Conservation (phyloP, 176 grass and related monocot species). For the Canna indica region DNA sequence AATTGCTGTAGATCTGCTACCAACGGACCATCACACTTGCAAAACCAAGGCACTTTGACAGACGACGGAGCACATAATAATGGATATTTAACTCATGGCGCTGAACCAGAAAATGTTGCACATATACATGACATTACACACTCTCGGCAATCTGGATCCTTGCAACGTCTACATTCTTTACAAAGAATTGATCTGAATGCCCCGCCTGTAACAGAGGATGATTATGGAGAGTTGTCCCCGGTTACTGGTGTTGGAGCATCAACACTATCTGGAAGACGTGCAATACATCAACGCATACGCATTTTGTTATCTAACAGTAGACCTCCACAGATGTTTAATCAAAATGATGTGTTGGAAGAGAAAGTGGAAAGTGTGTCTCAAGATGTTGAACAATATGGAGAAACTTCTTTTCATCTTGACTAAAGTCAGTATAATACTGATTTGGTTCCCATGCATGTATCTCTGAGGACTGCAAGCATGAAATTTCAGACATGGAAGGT, state of each 20-base stretch:
- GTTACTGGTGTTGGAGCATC: constrained; percentile 27
- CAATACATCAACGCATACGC: constrained; percentile 40
- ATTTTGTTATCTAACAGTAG: constrained; percentile 37
- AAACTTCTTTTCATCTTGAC: not conserved
- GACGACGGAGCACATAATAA: constrained; percentile 10
- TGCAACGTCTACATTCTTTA: constrained; percentile 14
- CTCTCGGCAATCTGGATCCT: constrained; percentile 16
- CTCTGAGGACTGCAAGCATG: too few species aligned
- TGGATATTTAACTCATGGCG: constrained; percentile 13
- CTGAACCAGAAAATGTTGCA: constrained; percentile 13
- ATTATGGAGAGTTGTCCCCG: constrained; percentile 29
- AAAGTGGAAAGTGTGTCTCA: not conserved
- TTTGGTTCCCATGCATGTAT: too few species aligned
- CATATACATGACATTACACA: too few species aligned
- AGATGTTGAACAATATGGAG: too few species aligned
- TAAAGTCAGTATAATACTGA: not conserved
- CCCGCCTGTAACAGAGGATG: constrained; percentile 42
- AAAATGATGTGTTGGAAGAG: not conserved
- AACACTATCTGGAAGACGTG: constrained; percentile 45
- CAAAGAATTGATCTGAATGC: constrained; percentile 77
- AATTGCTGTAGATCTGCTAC: constrained; percentile 56
- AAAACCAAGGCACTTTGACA: constrained; percentile 22
- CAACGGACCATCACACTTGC: constrained; percentile 28
- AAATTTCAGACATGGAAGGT: too few species aligned
- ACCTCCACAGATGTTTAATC: constrained; percentile 6